Evolutionary conservation across 2,329 filamentous ascomycete genomes (phyloP).

Genomic region (Helminthosporium solani): DNA sequence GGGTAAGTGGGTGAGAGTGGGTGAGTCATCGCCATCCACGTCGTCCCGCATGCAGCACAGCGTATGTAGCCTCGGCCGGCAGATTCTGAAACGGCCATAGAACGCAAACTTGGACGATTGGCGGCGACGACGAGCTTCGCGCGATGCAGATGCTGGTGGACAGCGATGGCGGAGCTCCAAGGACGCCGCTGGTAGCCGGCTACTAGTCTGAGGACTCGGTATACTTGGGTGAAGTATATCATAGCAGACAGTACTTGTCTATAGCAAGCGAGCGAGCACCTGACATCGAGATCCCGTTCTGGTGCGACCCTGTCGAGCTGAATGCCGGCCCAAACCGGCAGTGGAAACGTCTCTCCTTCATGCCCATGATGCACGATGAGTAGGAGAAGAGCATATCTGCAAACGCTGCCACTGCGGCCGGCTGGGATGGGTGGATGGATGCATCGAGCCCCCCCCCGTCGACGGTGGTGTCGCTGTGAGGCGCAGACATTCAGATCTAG

Average conservation of each 20-base stretch:
- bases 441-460: slow-evolving; percentile 8
- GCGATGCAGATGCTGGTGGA: slow-evolving; percentile 12
- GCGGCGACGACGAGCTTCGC: slow-evolving; percentile 21
- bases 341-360: slow-evolving; percentile 13
- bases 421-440: slow-evolving; percentile 13
- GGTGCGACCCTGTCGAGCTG: slow-evolving; percentile 42
- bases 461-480: slow-evolving; percentile 18
- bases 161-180: slow-evolving; percentile 20
- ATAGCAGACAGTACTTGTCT: no score
- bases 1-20: slow-evolving; percentile 18
- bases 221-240: no score
- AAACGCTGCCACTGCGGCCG: slow-evolving; percentile 30
- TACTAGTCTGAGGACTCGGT: no score
- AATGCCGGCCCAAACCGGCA: slow-evolving; percentile 17
- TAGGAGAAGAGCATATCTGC: no score
- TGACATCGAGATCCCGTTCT: no score
- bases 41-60: slow-evolving; percentile 31
- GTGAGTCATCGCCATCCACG: slow-evolving; percentile 40
- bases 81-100: slow-evolving; percentile 32
- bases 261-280: slow-evolving; percentile 8
- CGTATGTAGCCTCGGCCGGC: slow-evolving; percentile 20
- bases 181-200: slow-evolving; percentile 14
- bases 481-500: slow-evolving; percentile 27
- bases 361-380: slow-evolving; percentile 25
- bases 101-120: slow-evolving; percentile 21